Evolutionary conservation across 176 grass and related monocot species (phyloP), one percentile per base, ranked within the genome.

Genomic region (Olyra latifolia): DNA sequence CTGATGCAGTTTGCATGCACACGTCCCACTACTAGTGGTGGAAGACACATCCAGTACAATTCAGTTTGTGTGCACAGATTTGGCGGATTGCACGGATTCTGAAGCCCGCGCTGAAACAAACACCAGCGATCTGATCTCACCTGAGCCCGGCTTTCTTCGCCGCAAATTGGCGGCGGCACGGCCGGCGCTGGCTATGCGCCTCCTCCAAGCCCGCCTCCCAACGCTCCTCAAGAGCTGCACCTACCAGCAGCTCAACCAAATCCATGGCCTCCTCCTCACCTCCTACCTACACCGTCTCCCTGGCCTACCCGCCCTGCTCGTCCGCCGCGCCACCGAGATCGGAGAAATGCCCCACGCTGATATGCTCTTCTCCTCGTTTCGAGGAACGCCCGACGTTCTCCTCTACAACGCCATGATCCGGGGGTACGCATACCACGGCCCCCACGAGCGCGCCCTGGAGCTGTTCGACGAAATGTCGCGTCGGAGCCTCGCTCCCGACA

Each of bases 371-470:
- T 82, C 78, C 17, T 75, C 28, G 4, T 42, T 69, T 44, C 61
- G 17, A 14, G 56, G 3, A 23, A 8, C 30, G 14, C 69, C 68
- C 8, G 66, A 65, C 13, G 83, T 79, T 47, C 69, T 77, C 15
- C 90, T 91, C 46, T 71, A 75, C 67, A 92, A 92, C 62, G 63
- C 79, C 74, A 80, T 92, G 79, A 88, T 92, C 17, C 67, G 86
- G 2, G 86, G 79, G 0, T 46, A 52, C 7, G 69, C 82, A 1
- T 80, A 86, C 79, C 68, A 80, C 59, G 90, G 83, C 0, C 82
- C 79, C 10, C 55, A 83, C 20, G 25, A 71, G 27, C 44, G 17
- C 52, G 66, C 84, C 53, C 54, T 91, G 0, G 43, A 52, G 4
- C 47, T 92, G 74, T 88, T 92, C 50, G 82, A 78, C 15, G 86